A percentile compares a stretch with the other conserved stretches of the same genome.
phyloP scores from a whole-genome alignment of 352 stramenopile genomes.

The Pilasporangium apinafurcum region DNA sequence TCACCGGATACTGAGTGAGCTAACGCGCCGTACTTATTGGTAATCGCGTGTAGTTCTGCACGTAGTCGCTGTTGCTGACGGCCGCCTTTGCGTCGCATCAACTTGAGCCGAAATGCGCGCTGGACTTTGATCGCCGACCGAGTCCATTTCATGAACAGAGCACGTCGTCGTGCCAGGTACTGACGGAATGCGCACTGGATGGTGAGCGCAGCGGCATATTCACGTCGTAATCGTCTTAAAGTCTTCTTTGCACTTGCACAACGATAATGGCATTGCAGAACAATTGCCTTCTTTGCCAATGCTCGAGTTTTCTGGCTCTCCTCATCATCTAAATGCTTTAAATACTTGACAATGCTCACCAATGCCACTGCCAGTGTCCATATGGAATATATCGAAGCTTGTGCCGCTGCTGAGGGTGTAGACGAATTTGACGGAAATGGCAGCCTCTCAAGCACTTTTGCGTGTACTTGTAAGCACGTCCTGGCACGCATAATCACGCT shows the following conservation, averaged over 20 bases:
- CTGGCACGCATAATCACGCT: not conserved
- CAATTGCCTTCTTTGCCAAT: constrained; percentile 14
- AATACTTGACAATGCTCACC: constrained; percentile 35
- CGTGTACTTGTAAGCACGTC: not conserved
- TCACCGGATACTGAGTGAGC: not conserved
- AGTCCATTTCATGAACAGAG: constrained; percentile 41
- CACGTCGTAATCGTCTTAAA: constrained; percentile 16
- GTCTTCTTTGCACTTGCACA: constrained; percentile 12
- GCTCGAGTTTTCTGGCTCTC: constrained; percentile 13
- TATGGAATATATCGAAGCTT: constrained; percentile 9
- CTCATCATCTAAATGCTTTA: constrained; percentile 40
- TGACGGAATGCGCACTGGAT: constrained; percentile 73
- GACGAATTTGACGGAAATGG: not conserved
- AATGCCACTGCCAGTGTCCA: constrained; percentile 15
- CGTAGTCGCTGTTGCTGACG: constrained; percentile 31
- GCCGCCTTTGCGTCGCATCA: constrained; percentile 26
- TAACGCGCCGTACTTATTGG: constrained; percentile 29
- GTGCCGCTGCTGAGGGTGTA: no score
- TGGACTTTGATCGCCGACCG: constrained; percentile 48
- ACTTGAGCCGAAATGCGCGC: constrained; percentile 44
- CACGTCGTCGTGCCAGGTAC: constrained; percentile 42
- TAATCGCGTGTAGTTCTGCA: constrained; percentile 35
- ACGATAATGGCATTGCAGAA: constrained; percentile 45
- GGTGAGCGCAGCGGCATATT: constrained; percentile 23
- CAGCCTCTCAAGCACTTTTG: not conserved